Evolutionary conservation across 1,284 basidiomycete species (phyloP).

Genomic region (Trichosporon coremiiforme): DNA sequence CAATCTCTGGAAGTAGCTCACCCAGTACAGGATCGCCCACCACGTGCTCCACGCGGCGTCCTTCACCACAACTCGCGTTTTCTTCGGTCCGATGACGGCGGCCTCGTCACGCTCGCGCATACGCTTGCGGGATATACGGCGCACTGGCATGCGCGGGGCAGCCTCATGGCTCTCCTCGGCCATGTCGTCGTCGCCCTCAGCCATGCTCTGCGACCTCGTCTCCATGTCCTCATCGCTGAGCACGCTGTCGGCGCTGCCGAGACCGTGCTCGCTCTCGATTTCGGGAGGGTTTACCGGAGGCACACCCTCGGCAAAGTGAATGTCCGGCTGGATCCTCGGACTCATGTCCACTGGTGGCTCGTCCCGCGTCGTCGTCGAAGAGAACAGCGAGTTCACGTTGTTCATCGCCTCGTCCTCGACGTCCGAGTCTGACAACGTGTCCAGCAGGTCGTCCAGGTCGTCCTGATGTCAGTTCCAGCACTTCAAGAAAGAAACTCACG

Average conservation of each 20-base stretch:
- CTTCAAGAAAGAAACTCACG: conserved; percentile 25
- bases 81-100: conserved; percentile 54
- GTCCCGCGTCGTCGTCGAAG: conserved; percentile 15
- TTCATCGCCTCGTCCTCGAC: conserved; percentile 51
- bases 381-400: conserved; percentile 14
- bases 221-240: conserved; percentile 7
- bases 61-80: conserved; percentile 67
- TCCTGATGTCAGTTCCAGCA: conserved; percentile 29
- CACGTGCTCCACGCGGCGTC: conserved; percentile 83
- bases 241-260: conserved; percentile 8
- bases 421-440: conserved; percentile 52
- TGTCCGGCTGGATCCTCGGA: not conserved
- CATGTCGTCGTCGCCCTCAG: conserved; percentile 18
- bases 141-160: not conserved
- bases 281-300: not conserved
- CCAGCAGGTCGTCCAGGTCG: conserved; percentile 41
- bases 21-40: conserved; percentile 79
- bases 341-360: not conserved
- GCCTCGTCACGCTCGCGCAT: conserved; percentile 14
- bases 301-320: not conserved
- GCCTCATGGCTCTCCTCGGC: conserved; percentile 24
- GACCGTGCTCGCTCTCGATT: not conserved
- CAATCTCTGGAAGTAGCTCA: conserved; percentile 51
- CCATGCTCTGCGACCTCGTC: conserved; percentile 14
- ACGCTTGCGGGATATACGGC: conserved; percentile 21